Conservation (phyloP, 139 green algal species). For the Micractinium conductrix region DNA sequence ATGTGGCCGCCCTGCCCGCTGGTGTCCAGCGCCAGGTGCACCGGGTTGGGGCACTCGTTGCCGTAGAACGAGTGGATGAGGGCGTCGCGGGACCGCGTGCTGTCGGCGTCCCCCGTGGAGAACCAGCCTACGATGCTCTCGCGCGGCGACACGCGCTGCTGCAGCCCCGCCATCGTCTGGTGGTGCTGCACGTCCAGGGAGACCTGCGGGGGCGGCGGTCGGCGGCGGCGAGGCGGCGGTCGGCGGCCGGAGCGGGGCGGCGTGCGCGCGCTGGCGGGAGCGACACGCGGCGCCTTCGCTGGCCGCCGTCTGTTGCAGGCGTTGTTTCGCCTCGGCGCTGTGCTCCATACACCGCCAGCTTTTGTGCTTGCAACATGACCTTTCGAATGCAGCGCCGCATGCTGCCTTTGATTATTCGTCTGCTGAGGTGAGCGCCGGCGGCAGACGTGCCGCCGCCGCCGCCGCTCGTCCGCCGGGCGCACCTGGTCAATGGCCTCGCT, state of each 20-base stretch:
- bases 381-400: too few species aligned
- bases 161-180: constrained; percentile 91
- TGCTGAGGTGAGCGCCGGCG: too few species aligned
- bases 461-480: background rate
- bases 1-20: constrained; percentile 63
- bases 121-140: constrained; percentile 96
- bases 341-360: too few species aligned
- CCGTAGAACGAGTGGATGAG: constrained; percentile 95
- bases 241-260: too few species aligned
- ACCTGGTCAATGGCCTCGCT: constrained; percentile 92
- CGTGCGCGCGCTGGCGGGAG: too few species aligned
- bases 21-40: constrained; percentile 92
- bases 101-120: constrained; percentile 70
- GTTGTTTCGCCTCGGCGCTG: too few species aligned
- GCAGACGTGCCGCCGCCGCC: background rate
- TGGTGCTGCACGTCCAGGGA: constrained; percentile 95
- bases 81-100: constrained; percentile 69
- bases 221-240: too few species aligned
- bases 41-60: constrained; percentile 67
- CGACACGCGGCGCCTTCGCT: too few species aligned
- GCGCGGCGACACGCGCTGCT: constrained; percentile 84
- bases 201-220: constrained; percentile 79
- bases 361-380: too few species aligned
- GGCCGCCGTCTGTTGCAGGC: too few species aligned
- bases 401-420: too few species aligned